Base-by-base conservation (phyloP, 2,329 filamentous ascomycete species). In the Exophiala aquamarina region DNA sequence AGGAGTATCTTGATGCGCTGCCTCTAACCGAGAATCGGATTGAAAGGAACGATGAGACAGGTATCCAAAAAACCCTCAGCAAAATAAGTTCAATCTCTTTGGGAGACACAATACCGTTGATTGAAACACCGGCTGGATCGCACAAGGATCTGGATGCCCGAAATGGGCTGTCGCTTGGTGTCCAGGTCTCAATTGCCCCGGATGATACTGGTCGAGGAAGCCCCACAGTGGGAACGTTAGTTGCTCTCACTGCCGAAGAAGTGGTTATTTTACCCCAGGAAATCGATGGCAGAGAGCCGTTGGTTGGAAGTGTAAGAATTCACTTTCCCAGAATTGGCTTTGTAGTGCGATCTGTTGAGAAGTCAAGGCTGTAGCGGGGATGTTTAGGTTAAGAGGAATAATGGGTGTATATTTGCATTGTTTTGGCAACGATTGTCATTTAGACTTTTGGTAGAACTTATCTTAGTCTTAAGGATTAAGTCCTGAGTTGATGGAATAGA, bases 31-130 rank as follows among this genome's bases (percentile, higher is more conserved):
- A 57, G 39, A 54, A 51, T 10, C 43, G 52, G 36, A 20, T 57
- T 18, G 51, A 57, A 31, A 40, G 32, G 17, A 17, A 31, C 4
- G 49, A 58, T 17, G 26, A 38, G 4, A 17, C 6, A 4, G 40
- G 49, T 3, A 26, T 58, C 4, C 33, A 41, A 4, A 28, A 33
- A 10, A 17, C 48, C 11, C 29, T 55, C 21, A 62, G 71, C 49
- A 66, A 69, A 41, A 51, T 76, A 37, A 68, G 72, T 43, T 52
- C 57, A 10, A 57, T 68, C 32, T 64, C 73, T 17, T 57, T 73
- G 42, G 66, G 64, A 53, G 66, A 71, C 43, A 23, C 47, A 5
- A 36, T 49, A 13, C 49, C 49, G 2, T 10, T 58, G 23, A 11
- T 57, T 11, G 41, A 54, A 4, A 58, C 56, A 1, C 52, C 54